Base-by-base conservation (phyloP, 768 basidiomycete species). In the Galerina marginata region DNA sequence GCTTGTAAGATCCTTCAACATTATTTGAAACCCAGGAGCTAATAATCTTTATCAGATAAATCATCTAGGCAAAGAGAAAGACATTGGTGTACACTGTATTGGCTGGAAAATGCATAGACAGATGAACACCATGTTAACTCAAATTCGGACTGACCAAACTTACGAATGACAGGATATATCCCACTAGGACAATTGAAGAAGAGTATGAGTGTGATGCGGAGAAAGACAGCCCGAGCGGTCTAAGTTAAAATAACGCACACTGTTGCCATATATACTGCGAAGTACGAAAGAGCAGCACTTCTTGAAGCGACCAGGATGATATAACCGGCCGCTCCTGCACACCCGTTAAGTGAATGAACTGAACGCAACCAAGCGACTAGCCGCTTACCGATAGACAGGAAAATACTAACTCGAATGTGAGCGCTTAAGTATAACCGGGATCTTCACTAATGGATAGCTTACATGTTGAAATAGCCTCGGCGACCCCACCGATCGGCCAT, bases 1-100 rank as follows among this genome's bases (percentile, higher is more conserved):
- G 87, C 70, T 92, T 92, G 74, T 91, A 92, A 2, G 83, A 81
- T 12, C 90, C 90, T 72, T 91, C 89, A 12, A 88, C 80, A 67
- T 90, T 92, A 67, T 91, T 90, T 16, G 86, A 84, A 20, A 85
- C 83, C 82, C 82, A 83, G 3, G 81, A 81, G 65, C 81, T 83
- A 29, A 50, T 11, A 23, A 20, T 36, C 4, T 11, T 38, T 50
- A 45, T 49, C 2, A 39, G 15, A 42, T 23, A 4, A 16, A 23
- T 7, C 29, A 7, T 37, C 36, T 54, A 38, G 23, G 25, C 4
- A 9, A 40, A 6, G 45, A 23, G 14, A 33, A 20, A 16, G 23
- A 23, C 36, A 40, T 20, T 9, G 36, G 68, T 79, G 65, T 66
- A 87, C 86, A 86, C 79, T 1, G 84, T 81, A 66, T 88, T 88